Evolutionary conservation across 495 filamentous ascomycete genomes (phyloP), one percentile per base, ranked within the genome.

Genomic region (Penicillium goetzii): DNA sequence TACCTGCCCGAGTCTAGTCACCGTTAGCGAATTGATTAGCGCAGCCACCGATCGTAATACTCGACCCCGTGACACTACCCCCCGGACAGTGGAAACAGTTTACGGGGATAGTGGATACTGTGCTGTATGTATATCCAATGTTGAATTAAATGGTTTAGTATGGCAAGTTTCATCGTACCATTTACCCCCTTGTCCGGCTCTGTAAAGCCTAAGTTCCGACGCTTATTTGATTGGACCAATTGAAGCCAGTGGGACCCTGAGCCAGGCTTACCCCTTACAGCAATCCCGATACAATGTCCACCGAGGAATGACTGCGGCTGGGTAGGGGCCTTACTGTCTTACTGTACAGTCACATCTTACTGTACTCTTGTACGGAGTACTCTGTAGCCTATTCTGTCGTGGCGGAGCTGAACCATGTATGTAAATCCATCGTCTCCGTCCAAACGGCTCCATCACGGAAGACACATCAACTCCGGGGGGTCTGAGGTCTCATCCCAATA

Each of bases 21-120:
- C 12, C 47, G 47, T 51, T 51, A 51, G 47, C 47, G 47, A 51
- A 51, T 51, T 17, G 25, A 47, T 51, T 51, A 51, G 47, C 15
- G 47, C 47, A 51, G 47, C 47, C 47, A 51, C 47, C 23, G 47
- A 51, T 51, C 47, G 47, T n/a, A 51, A 51, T 51, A 50, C 25
- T 51, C n/a, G 23, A 28, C 47, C 47, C 47, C 47, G 47, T 51
- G 47, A 47, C 43, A 47, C 43, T 47, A 30, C 25, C 25, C 14
- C 47, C 26, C 26, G 26, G 47, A 30, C 11, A 14, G 41, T 43
- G 41, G 41, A 43, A 8, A 19, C 41, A 40, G n/a, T 25, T 25
- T 47, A 47, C 10, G 43, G 43, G 43, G 43, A 25, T 5, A 43
- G 41, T 43, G 41, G 41, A 43, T 43, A 32, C 30, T 32, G 30